These are phyloP conservation scores for Cicer judaicum DNA, from an alignment of 306 rosid species.

Conservation along the genomic window DNA sequence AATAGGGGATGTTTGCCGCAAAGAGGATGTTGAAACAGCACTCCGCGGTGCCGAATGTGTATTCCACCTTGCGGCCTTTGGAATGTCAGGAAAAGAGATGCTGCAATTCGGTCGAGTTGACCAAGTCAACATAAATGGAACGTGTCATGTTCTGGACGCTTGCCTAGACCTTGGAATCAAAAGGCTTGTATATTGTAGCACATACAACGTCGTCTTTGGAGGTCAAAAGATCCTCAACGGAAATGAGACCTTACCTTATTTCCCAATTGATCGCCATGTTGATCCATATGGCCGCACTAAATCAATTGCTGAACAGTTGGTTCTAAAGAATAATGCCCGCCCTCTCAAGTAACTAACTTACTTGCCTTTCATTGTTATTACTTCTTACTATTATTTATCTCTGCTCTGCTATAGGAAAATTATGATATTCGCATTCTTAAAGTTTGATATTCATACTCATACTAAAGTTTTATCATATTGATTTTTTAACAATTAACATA, in stretches of 20 bases:
- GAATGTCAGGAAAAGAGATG: constrained; percentile 96
- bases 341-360: constrained; percentile 56
- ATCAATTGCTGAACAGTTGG: constrained; percentile 91
- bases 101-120: constrained; percentile 82
- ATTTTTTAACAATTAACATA: background rate
- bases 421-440: background rate
- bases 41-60: constrained; percentile 79
- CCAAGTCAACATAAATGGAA: constrained; percentile 80
- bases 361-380: background rate
- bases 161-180: constrained; percentile 66
- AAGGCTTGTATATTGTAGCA: constrained; percentile 89
- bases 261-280: constrained; percentile 73
- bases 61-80: constrained; percentile 85
- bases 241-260: constrained; percentile 73
- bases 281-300: constrained; percentile 87
- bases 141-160: constrained; percentile 76
- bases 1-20: constrained; percentile 68
- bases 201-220: constrained; percentile 82
- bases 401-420: background rate
- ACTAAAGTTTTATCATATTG: background rate
- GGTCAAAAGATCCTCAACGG: constrained; percentile 78
- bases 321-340: constrained; percentile 78
- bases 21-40: constrained; percentile 73
- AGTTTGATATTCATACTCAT: background rate
- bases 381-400: background rate